Evolutionary conservation across 495 filamentous ascomycete genomes (phyloP).

Genomic region (Acidomyces sp.): DNA sequence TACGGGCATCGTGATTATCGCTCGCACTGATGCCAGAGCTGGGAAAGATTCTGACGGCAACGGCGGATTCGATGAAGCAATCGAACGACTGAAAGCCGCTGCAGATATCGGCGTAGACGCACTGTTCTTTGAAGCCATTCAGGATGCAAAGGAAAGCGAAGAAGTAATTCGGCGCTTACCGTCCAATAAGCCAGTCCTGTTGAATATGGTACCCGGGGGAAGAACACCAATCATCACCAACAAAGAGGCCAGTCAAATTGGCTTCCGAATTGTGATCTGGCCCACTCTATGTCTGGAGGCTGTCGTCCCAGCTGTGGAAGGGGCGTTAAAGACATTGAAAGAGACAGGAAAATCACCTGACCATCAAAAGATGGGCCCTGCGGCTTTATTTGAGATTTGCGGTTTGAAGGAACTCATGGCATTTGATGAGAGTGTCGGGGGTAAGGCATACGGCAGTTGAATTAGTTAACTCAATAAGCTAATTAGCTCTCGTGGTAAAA

Average conservation of each 20-base stretch:
- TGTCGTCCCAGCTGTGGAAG: slow-evolving; percentile 21
- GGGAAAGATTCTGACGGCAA: slow-evolving; percentile 25
- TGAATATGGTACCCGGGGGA: slow-evolving; percentile 54
- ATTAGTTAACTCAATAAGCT: too few relatives aligned
- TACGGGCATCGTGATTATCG: slow-evolving; percentile 54
- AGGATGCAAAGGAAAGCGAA: slow-evolving; percentile 39
- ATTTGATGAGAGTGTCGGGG: slow-evolving; percentile 44
- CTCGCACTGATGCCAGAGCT: slow-evolving; percentile 55
- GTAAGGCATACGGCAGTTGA: slow-evolving; percentile 29
- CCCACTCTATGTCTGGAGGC: slow-evolving; percentile 21
- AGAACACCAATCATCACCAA: slow-evolving; percentile 44
- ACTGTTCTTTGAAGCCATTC: slow-evolving; percentile 52
- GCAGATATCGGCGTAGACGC: slow-evolving; percentile 48
- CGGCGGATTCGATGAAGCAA: slow-evolving; percentile 47
- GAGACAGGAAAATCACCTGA: slow-evolving; percentile 23
- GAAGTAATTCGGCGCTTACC: slow-evolving; percentile 40
- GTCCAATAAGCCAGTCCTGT: slow-evolving; percentile 43
- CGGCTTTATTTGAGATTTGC: slow-evolving; percentile 43
- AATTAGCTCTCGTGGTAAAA: too few relatives aligned
- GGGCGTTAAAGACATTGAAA: slow-evolving; percentile 19
- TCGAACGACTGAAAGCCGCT: slow-evolving; percentile 42
- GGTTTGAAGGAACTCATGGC: slow-evolving; percentile 45
- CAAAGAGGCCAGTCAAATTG: slow-evolving; percentile 45
- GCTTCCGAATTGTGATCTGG: slow-evolving; percentile 49
- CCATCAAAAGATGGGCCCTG: slow-evolving; percentile 26